phyloP scores from a whole-genome alignment of 2,329 filamentous ascomycete genomes.

The Colletotrichum caudatum region DNA sequence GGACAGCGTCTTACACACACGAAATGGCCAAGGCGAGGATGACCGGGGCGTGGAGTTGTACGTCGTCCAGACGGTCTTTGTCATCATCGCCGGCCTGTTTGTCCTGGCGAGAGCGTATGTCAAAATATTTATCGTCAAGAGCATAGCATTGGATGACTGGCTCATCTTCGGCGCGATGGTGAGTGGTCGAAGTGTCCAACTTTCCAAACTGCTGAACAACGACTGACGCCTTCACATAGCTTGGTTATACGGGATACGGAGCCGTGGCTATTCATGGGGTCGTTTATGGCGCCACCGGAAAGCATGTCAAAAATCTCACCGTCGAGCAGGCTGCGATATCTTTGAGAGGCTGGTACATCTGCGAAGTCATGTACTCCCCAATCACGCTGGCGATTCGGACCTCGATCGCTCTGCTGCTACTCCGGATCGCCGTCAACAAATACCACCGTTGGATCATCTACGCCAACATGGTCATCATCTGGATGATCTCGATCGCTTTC shows the following conservation, averaged over 20 bases:
- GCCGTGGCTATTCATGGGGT: slow-evolving; percentile 51
- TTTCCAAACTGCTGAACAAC: background rate
- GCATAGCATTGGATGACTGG: slow-evolving; percentile 60
- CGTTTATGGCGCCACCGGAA: slow-evolving; percentile 46
- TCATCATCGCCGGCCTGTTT: slow-evolving; percentile 52
- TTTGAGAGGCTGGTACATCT: slow-evolving; percentile 54
- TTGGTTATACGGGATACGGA: slow-evolving; percentile 51
- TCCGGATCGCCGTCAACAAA: slow-evolving; percentile 53
- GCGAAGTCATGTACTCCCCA: slow-evolving; percentile 56
- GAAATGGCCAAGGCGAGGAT: slow-evolving; percentile 5
- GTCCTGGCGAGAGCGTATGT: slow-evolving; percentile 59
- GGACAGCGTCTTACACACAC: slow-evolving; percentile 19
- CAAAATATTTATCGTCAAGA: slow-evolving; percentile 57
- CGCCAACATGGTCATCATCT: slow-evolving; percentile 51
- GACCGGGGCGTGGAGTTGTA: slow-evolving; percentile 42
- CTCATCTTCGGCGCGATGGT: slow-evolving; percentile 61
- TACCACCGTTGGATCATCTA: slow-evolving; percentile 52
- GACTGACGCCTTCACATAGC: slow-evolving; percentile 43
- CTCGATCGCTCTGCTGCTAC: slow-evolving; percentile 56
- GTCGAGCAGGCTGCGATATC: slow-evolving; percentile 45
- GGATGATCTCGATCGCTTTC: slow-evolving; percentile 52
- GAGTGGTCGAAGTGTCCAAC: slow-evolving; percentile 32
- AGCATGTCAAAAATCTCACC: slow-evolving; percentile 43
- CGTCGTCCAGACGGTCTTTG: slow-evolving; percentile 46
- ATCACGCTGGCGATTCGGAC: slow-evolving; percentile 55